Base-by-base conservation (phyloP, 169 alveolate species). In the Plasmodium adleri region DNA sequence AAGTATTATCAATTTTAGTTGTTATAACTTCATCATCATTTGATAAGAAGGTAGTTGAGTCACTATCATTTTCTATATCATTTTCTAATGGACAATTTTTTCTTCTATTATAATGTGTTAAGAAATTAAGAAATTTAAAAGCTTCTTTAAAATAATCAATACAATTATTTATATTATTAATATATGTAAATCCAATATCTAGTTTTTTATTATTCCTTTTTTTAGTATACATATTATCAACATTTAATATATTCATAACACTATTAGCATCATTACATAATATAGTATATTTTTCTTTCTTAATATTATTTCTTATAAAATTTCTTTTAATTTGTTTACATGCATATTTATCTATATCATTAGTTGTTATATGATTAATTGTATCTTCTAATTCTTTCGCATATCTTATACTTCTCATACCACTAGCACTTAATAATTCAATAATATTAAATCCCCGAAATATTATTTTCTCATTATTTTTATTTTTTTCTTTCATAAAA, bases 341-440 rank as follows among this genome's bases (percentile, higher is more conserved):
- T 5, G 96, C 94, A 54, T 93, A 91, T 72, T 88, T 75, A 75
- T 96, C 98, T 73, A 96, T 90, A 88, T 97, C 99, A 93, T 97
- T 97, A 26, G 97, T 92, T 24, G 92, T 74, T 32, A 97, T 92
- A 64, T 92, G 92, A 13, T 89, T 88, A 8, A 97, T 86, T 50
- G 93, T 87, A n/a, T 83, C 95, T n/a, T 71, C 80, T 67, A 97
- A 91, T 93, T 97, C 99, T 87, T 96, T 95, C 70, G 88, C 93
- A 90, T 96, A 97, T 58, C 99, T 90, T 47, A 97, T 94, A 58
- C 98, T 93, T 70, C 99, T 80, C 32, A 97, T 91, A 66, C 96
- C 96, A 60, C 95, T 94, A 10, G 96, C 96, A 47, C 95, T 93
- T 52, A 94, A 89, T 88, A 92, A 80, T 73, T 94, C 96, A 39